Evolutionary conservation across 2,329 filamentous ascomycete species (phyloP), one percentile per base, ranked within the genome.

Genomic region (Penicillium sp.): DNA sequence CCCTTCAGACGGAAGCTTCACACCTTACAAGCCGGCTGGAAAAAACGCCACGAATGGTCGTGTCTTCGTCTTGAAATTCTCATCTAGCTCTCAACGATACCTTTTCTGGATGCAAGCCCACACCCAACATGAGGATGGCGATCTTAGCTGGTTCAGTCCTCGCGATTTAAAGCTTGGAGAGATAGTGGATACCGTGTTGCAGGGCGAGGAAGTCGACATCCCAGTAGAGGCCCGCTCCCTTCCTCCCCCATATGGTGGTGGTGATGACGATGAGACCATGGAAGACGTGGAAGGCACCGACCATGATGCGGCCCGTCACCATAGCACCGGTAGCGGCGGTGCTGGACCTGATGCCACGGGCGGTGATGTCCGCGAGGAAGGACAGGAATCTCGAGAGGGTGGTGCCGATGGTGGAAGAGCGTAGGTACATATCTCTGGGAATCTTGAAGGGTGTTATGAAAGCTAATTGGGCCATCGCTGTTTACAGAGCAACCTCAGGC

Each of bases 51-150:
- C 83, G 14, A 92, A 95, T 70, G 95, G 92, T 62, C 90, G 94
- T 66, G 87, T 99, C 72, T 97, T 92, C 72, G 87, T 89, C 54
- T 86, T 99, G 68, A 97, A 96, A 75, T 99, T 99, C 78, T 84
- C 83, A 29, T 97, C 92, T 11, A 96, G 91, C 59, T 94, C 92
- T 54, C 88, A 95, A 75, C 87, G 92, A 67, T 83, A 97, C 75
- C 82, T 97, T 55, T 99, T 97, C 80, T 99, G 93, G 92, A 80
- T 99, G 69, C 94, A 99, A 77, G 94, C 91, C 29, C 92, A 92
- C 75, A 83, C 88, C 31, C 92, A 97, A 76, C 85, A 85, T 75
- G 69, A 83, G 79, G 60, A 82, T 77, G 71, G 88, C 80, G 86
- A 93, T 63, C 78, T 86, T 7, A 86, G 84, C 75, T 92, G 85